A percentile compares a stretch with the other conserved stretches of the same genome.
Evolutionary conservation across 1,284 basidiomycete species (phyloP).

Genomic region (Earliella scabrosa): DNA sequence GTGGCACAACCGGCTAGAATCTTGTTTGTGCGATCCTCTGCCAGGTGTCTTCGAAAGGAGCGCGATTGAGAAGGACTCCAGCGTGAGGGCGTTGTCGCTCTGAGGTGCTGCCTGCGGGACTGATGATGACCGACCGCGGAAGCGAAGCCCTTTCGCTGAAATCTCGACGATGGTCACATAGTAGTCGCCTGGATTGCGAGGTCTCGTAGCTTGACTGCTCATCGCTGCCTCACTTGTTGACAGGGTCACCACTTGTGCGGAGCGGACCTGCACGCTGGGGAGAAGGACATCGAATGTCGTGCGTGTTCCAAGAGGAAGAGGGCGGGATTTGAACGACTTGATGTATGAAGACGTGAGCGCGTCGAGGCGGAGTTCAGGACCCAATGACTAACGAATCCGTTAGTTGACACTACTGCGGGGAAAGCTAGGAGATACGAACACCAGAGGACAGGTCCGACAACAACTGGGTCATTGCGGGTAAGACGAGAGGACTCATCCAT

Average conservation of each 20-base stretch:
- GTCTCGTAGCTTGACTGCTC: too few species aligned
- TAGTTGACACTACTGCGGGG: neutral
- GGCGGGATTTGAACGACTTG: slow-evolving; percentile 16
- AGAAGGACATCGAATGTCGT: slow-evolving; percentile 26
- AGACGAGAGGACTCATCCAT: slow-evolving; percentile 30
- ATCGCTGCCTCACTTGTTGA: neutral
- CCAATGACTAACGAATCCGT: slow-evolving; percentile 24
- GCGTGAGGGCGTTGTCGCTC: neutral
- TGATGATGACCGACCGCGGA: slow-evolving; percentile 6
- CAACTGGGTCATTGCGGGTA: slow-evolving; percentile 23
- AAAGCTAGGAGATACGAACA: slow-evolving; percentile 20
- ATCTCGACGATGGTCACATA: slow-evolving; percentile 14
- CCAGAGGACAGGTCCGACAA: slow-evolving; percentile 22
- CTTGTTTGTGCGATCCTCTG: slow-evolving; percentile 13
- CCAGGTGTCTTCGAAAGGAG: slow-evolving; percentile 8
- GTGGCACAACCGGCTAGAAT: slow-evolving; percentile 6
- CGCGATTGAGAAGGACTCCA: slow-evolving; percentile 9
- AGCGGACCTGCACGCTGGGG: slow-evolving; percentile 18
- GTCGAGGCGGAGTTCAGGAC: slow-evolving; percentile 36
- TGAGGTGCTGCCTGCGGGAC: neutral
- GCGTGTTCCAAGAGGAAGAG: neutral
- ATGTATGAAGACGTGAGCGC: slow-evolving; percentile 30
- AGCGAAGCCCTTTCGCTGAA: neutral
- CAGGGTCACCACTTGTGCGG: slow-evolving; percentile 18
- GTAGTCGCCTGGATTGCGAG: too few species aligned